Evolutionary conservation across 805 yeast species (phyloP).

Genomic region (Teunomyces barrocoloradensis): DNA sequence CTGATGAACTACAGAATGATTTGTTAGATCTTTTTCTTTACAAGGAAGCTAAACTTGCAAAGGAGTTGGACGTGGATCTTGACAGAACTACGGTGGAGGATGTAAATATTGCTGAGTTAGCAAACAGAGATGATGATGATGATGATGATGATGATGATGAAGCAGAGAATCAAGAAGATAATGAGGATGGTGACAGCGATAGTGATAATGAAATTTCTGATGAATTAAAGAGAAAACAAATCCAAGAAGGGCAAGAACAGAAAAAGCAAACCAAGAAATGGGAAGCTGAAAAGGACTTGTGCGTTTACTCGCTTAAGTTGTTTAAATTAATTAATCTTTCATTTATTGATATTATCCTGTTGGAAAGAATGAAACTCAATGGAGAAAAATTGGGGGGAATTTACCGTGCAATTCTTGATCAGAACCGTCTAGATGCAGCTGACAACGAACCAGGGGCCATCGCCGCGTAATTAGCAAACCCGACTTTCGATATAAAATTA

Average conservation of each 20-base stretch:
- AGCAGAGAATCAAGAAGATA: slow-evolving; percentile 12
- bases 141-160: slow-evolving; percentile 11
- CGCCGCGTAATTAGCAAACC: background rate
- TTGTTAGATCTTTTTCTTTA: slow-evolving; percentile 45
- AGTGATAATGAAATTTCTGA: slow-evolving; percentile 5
- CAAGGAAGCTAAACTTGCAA: slow-evolving; percentile 48
- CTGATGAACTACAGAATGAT: slow-evolving; percentile 25
- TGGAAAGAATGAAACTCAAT: slow-evolving; percentile 38
- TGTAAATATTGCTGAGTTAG: slow-evolving; percentile 35
- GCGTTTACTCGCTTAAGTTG: slow-evolving; percentile 41
- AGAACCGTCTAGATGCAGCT: slow-evolving; percentile 11
- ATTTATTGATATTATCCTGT: slow-evolving; percentile 23
- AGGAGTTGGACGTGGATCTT: slow-evolving; percentile 31
- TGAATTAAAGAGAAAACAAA: slow-evolving; percentile 8
- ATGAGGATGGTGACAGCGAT: slow-evolving; percentile 5
- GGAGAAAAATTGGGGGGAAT: slow-evolving; percentile 30
- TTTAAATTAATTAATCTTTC: slow-evolving; percentile 32
- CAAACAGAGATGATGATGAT: slow-evolving; percentile 5
- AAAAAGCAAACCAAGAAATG: slow-evolving; percentile 17
- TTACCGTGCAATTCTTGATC: slow-evolving; percentile 22
- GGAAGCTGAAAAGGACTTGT: slow-evolving; percentile 40
- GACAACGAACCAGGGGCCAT: background rate
- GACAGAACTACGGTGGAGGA: slow-evolving; percentile 55
- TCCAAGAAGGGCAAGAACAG: background rate
- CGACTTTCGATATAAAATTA: background rate